Evolutionary conservation across 2,329 filamentous ascomycete genomes (phyloP), one percentile per base, ranked within the genome.

Genomic region (Colletotrichum sansevieriae): DNA sequence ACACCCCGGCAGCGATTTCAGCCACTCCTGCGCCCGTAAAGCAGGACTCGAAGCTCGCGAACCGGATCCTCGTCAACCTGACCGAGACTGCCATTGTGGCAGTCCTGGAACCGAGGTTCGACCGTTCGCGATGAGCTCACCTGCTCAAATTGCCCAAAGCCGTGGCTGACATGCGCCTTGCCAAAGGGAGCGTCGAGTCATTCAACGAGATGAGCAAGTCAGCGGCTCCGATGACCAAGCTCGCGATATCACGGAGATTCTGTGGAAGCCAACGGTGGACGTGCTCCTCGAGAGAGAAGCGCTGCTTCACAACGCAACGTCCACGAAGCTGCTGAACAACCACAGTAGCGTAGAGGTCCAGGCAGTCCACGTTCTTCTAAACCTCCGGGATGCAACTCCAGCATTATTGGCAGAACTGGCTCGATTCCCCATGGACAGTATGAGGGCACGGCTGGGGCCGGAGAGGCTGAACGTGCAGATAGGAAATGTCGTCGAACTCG

Each of bases 231-330:
- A 47, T 11, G 57, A 49, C 5, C 25, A 11, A 10, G 4, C 18
- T 49, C 11, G 20, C 20, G 11, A 39, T 18, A 61, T 55, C 6
- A 25, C 47, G 15, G 65, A 72, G 1, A 47, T 57, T 0, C 71
- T 80, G 2, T 79, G 77, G 78, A 74, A 75, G 29, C 77, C 78
- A 4, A 79, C 76, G 0, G 72, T 78, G 0, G 65, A 71, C 3
- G 65, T 73, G 7, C 68, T 80, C 0, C 51, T 80, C 6, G 59
- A 75, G 9, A 60, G 68, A 0, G 77, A 77, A 39, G 71, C 65
- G 1, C 71, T 49, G 4, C 33, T 60, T 1, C 8, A 49, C 25
- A 41, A 25, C 10, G 33, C 12, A 7, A 15, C 54, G 2, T 22
- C 62, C 35, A 56, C 25, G 4, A 44, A 74, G 35, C 41, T 64